These are phyloP conservation scores for Phoma sp. DNA, from an alignment of 2,329 filamentous ascomycete genomes.

Conservation along the genomic window DNA sequence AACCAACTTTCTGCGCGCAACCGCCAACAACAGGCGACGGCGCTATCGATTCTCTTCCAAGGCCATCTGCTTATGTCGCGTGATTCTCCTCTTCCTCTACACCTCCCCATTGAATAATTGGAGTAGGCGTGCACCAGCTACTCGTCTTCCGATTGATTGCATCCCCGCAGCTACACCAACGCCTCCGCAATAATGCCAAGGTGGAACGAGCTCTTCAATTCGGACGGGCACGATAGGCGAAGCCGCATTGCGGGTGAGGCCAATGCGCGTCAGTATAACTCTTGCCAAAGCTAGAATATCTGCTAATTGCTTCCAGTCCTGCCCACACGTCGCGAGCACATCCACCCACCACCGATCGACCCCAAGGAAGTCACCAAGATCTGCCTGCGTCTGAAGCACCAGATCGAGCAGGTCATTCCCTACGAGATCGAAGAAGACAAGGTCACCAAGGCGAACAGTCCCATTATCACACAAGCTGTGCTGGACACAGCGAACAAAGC, in stretches of 20 bases:
- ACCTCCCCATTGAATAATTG: neutral
- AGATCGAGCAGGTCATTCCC: conserved; percentile 87
- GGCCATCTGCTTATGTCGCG: conserved; percentile 3
- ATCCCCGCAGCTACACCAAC: neutral
- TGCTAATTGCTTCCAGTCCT: conserved; percentile 61
- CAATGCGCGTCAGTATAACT: conserved; percentile 42
- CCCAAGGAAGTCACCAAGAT: conserved; percentile 85
- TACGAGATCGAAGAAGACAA: conserved; percentile 83
- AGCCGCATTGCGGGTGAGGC: conserved; percentile 53
- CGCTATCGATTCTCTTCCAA: conserved; percentile 7
- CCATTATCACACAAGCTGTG: conserved; percentile 81
- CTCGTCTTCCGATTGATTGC: neutral
- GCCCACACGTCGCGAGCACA: conserved; percentile 67
- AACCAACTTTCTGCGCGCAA: conserved; percentile 16
- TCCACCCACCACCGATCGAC: conserved; percentile 71
- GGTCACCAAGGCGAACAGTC: conserved; percentile 82
- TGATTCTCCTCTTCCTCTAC: neutral
- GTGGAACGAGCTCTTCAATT: conserved; percentile 49
- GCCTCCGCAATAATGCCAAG: conserved; percentile 44
- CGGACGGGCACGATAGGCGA: conserved; percentile 48
- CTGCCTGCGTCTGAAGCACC: conserved; percentile 86
- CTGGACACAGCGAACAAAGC: conserved; percentile 82
- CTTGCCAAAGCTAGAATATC: neutral
- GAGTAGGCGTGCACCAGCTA: neutral
- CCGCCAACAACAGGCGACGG: conserved; percentile 12